Percentiles rank a stretch among this genome's conserved stretches.
Conservation (phyloP, 306 rosid species). For the Psophocarpus tetragonolobus region DNA sequence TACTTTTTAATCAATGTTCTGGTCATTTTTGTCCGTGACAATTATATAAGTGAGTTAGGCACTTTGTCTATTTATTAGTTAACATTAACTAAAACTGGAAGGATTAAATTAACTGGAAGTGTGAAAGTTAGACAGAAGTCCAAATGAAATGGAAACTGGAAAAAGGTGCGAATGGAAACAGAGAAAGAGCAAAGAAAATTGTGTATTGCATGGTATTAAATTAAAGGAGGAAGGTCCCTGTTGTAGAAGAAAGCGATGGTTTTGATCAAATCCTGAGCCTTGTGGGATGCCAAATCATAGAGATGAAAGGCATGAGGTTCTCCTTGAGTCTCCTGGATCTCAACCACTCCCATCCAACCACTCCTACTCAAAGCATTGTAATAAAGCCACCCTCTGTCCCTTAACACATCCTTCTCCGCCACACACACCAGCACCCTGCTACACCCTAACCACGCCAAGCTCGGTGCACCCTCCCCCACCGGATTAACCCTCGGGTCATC, state of each 20-base stretch:
- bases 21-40: no score
- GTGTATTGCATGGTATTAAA: conserved; percentile 3
- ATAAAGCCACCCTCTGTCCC: conserved; percentile 43
- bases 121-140: not conserved
- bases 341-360: conserved; percentile 39
- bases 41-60: no score
- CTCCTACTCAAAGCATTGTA: conserved; percentile 37
- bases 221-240: conserved; percentile 30
- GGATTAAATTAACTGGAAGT: no score
- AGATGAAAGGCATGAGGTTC: conserved; percentile 43
- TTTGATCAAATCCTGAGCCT: conserved; percentile 38
- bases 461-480: conserved; percentile 32
- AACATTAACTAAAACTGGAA: no score
- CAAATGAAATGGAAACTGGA: no score
- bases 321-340: conserved; percentile 36
- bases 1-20: no score
- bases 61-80: no score
- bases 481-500: conserved; percentile 44
- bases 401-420: conserved; percentile 48
- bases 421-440: conserved; percentile 45
- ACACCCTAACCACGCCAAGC: conserved; percentile 44
- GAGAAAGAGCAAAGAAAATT: no score
- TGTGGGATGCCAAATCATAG: conserved; percentile 1
- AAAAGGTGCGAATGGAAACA: no score
- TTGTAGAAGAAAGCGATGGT: conserved; percentile 37